Evolutionary conservation across 345 rosid species (phyloP), one percentile per base, ranked within the genome.

Genomic region (Linum trigynum): DNA sequence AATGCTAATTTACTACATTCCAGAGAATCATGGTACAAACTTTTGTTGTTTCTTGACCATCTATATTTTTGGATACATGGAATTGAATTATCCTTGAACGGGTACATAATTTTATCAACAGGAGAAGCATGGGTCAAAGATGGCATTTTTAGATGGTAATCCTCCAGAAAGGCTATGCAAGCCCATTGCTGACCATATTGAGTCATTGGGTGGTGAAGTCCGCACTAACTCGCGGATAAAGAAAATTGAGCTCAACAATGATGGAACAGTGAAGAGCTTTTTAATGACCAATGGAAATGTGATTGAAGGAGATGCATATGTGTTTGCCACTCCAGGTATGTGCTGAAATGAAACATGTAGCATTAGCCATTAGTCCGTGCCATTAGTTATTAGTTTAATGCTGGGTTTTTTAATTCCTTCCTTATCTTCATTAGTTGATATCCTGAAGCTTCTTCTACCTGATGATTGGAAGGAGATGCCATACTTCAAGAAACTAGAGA

Each of bases 91-190:
- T 60, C 50, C 11, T 1, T 39, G 55, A 59, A 17, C 38, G 68
- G 12, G 32, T 23, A 23, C 32, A 23, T 0, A 23, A 23, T 23
- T 23, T 23, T 7, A 42, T 64, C 66, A 61, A 81, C 85, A 92
- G 97, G 97, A 90, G 78, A 92, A 92, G 69, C 85, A 92, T 78
- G 98, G 98, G 64, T 92, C 97, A 14, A 92, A 92, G 79, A 90
- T 92, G 92, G 98, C 97, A 60, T 92, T 92, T 74, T 84, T 92
- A 76, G 97, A 92, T 84, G 97, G 96, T 59, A 92, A 85, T 69
- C 98, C 97, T 48, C 96, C 96, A 0, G 96, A 92, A 80, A 86
- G 98, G 74, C 98, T 89, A 48, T 89, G 96, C 77, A 79, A 76
- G 89, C 98, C 98, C 4, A 73, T 89, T n/a, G 89, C 80, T 64